phyloP scores from a whole-genome alignment of 306 rosid species.

The Malus asiatica region DNA sequence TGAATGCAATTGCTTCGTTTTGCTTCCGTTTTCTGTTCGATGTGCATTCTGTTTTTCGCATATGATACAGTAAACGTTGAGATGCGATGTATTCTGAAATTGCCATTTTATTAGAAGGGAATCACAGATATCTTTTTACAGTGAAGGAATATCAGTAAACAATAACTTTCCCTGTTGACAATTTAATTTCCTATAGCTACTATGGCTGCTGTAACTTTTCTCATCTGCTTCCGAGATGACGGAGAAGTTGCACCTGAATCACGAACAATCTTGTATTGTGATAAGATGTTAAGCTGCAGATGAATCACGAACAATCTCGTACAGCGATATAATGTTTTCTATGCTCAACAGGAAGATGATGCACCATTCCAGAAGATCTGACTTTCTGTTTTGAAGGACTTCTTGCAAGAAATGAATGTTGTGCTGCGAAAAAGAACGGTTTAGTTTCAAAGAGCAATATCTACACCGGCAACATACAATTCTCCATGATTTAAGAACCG shows the following conservation, averaged over 20 bases:
- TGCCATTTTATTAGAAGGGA: background rate
- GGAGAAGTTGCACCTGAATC: constrained; percentile 29
- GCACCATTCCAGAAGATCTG: constrained; percentile 97
- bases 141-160: background rate
- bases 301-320: constrained; percentile 76
- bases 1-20: background rate
- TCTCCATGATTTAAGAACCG: background rate
- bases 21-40: background rate
- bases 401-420: constrained; percentile 97
- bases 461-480: background rate
- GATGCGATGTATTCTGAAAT: background rate
- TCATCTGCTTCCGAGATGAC: constrained; percentile 9
- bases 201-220: background rate
- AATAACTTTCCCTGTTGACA: background rate
- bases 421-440: constrained; percentile 54
- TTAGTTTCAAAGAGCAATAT: background rate
- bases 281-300: constrained; percentile 38
- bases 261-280: constrained; percentile 66
- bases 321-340: constrained; percentile 68
- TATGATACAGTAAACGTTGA: background rate
- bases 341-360: constrained; percentile 76
- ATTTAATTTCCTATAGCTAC: background rate
- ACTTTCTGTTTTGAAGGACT: constrained; percentile 91
- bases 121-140: background rate
- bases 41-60: background rate